Conservation (phyloP, 345 rosid genomes). For the Populus euphratica region DNA sequence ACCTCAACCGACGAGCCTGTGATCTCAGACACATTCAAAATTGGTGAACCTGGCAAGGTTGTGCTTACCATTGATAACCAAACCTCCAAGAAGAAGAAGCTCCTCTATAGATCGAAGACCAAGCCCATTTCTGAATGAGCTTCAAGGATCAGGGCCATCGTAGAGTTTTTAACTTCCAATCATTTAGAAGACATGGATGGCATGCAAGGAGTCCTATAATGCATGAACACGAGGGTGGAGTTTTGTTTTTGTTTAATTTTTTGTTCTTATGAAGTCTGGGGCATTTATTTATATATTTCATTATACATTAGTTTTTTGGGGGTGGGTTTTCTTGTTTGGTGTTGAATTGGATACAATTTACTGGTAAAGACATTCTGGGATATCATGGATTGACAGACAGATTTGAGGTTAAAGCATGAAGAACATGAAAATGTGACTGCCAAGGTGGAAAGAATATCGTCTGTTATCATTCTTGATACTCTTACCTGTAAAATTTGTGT, state of each 20-base stretch:
- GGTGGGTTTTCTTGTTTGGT: background rate
- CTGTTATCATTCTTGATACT: slow-evolving; percentile 3
- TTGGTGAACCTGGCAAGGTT: slow-evolving; percentile 43
- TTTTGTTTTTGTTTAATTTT: background rate
- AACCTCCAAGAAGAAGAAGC: slow-evolving; percentile 48
- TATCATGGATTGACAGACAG: background rate
- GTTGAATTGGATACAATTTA: slow-evolving; percentile 1
- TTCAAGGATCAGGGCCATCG: background rate
- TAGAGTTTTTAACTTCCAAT: background rate
- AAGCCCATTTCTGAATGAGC: slow-evolving; percentile 28
- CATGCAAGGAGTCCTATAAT: background rate
- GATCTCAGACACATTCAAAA: slow-evolving; percentile 34
- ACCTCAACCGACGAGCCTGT: slow-evolving; percentile 30
- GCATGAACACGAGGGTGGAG: background rate
- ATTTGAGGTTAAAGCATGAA: slow-evolving; percentile 4
- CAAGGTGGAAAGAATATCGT: background rate
- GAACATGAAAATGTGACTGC: slow-evolving; percentile 10
- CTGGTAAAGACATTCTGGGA: background rate
- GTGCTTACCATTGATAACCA: slow-evolving; percentile 40
- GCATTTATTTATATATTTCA: slow-evolving; percentile 9
- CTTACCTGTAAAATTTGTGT: slow-evolving; percentile 23
- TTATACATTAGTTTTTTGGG: background rate
- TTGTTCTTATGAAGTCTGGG: background rate
- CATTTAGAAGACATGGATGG: slow-evolving; percentile 1
- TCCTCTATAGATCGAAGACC: slow-evolving; percentile 47